Evolutionary conservation across 2,329 filamentous ascomycete genomes (phyloP).

Genomic region (Neofusicoccum parvum): DNA sequence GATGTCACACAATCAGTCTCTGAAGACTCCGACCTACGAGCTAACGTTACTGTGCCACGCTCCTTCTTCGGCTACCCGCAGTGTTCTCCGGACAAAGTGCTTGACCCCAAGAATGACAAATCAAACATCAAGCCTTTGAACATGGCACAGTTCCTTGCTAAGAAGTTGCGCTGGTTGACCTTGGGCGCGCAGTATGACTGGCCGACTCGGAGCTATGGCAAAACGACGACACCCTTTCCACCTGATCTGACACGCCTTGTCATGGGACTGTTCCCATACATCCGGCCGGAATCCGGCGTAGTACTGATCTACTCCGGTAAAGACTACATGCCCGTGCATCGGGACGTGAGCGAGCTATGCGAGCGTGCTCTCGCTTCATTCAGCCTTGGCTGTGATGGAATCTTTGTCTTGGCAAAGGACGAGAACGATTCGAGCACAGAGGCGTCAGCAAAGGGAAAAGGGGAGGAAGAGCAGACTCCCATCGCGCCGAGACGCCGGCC

Average conservation of each 20-base stretch:
- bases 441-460: constrained; percentile 42
- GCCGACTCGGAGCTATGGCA: constrained; percentile 82
- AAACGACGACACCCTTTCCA: constrained; percentile 72
- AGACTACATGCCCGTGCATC: constrained; percentile 88
- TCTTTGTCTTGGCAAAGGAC: constrained; percentile 79
- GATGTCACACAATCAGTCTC: not conserved
- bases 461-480: constrained; percentile 27
- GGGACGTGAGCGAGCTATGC: constrained; percentile 87
- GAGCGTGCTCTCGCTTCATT: constrained; percentile 81
- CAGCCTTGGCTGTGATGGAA: constrained; percentile 83
- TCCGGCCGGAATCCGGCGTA: constrained; percentile 83
- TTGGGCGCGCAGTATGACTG: constrained; percentile 96
- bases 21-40: not conserved
- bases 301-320: constrained; percentile 90
- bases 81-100: constrained; percentile 15
- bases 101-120: constrained; percentile 66
- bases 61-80: constrained; percentile 53
- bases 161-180: constrained; percentile 89
- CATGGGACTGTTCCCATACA: constrained; percentile 71
- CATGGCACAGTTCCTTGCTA: constrained; percentile 66
- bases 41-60: not conserved
- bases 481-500: not conserved
- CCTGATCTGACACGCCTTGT: constrained; percentile 70
- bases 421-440: not conserved
- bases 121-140: constrained; percentile 73